Percentiles rank a stretch among this genome's conserved stretches.
phyloP scores from a whole-genome alignment of 106 monocot genomes.

The Allium sativum region DNA sequence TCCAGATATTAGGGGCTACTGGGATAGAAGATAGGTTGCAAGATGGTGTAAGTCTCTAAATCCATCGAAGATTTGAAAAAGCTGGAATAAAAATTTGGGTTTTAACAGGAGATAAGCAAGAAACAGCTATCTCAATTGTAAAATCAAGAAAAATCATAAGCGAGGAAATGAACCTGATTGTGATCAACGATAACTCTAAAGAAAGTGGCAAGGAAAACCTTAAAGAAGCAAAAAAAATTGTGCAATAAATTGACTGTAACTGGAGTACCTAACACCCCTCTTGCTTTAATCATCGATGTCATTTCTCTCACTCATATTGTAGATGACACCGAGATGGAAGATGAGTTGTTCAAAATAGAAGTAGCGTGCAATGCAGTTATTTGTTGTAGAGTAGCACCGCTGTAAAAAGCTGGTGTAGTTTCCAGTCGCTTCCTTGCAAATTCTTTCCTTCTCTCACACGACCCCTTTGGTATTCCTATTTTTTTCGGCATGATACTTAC shows the following conservation, averaged over 20 bases:
- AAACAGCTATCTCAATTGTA: slow-evolving; percentile 96
- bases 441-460: no score
- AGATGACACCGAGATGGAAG: slow-evolving; percentile 67
- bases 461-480: no score
- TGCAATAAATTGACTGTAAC: slow-evolving; percentile 9
- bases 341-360: slow-evolving; percentile 79
- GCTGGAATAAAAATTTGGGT: slow-evolving; percentile 98
- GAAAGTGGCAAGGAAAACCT: slow-evolving; percentile 54
- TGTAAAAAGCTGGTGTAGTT: no score
- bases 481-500: no score
- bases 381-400: slow-evolving; percentile 95
- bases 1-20: no score
- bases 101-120: slow-evolving; percentile 96
- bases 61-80: no score
- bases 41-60: no score
- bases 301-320: slow-evolving; percentile 88
- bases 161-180: slow-evolving; percentile 57
- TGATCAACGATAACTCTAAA: slow-evolving; percentile 58
- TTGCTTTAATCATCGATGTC: slow-evolving; percentile 91
- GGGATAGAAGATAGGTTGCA: no score
- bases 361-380: slow-evolving; percentile 73
- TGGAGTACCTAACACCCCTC: slow-evolving; percentile 10
- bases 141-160: slow-evolving; percentile 83
- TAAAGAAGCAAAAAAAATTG: slow-evolving; percentile 47
- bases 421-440: no score